Evolutionary conservation across 2,329 filamentous ascomycete species (phyloP), one percentile per base, ranked within the genome.

Genomic region (Cylindrodendrum hubeiense): DNA sequence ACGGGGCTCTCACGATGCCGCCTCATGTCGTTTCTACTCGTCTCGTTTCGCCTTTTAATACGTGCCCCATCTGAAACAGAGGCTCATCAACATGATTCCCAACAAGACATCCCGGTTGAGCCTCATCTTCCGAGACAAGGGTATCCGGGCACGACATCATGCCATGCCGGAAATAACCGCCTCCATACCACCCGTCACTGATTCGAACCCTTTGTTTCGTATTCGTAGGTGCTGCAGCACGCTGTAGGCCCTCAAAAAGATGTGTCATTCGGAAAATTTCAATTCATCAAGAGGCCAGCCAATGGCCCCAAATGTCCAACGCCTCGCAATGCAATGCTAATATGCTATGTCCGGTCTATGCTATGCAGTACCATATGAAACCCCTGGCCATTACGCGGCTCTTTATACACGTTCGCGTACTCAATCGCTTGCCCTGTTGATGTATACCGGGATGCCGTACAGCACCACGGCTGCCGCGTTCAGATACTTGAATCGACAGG

Each of bases 381-480:
- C 46, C 37, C 37, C 33, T n/a, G 22, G 21, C 34, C 30, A 47
- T 46, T 26, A 50, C 41, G 46, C 46, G 26, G 50, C 46, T 56
- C 43, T 43, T 56, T 39, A 47, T 56, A 57, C 55, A 60, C 39
- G 51, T 60, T 57, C 57, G 60, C 63, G 56, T 60, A 57, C 66
- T 58, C 60, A 70, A 53, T 68, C 68, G 57, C 68, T 74, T 65
- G 75, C 60, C 37, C 44, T 65, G 60, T 79, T 81, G 69, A 97
- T 84, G 80, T 94, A 98, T 67, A 97, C 93, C 30, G 96, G 96
- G 76, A 99, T 91, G 17, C 96, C 96, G 82, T 98, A 99, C 57
- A 98, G 91, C 69, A 96, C 95, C 24, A 96, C 93, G 39, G 95
- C 94, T 12, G 95, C 96, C 1, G 94, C 96, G 74, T 97, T 99